phyloP scores from a whole-genome alignment of 177 flowering plant species.

The Vitis hybrid region DNA sequence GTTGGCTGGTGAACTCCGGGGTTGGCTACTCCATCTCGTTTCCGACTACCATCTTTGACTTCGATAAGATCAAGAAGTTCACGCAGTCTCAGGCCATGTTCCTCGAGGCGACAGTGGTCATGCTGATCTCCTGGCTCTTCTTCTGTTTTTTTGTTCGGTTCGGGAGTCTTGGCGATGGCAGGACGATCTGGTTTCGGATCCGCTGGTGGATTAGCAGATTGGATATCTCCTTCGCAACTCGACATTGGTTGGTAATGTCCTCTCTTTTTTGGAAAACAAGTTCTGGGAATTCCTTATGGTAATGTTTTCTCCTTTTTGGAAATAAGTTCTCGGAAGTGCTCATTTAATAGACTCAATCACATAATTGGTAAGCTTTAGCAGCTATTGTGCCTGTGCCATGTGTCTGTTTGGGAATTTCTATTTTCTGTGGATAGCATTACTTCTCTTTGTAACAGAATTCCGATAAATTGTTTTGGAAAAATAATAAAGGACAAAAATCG shows the following conservation, averaged over 20 bases:
- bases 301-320: background rate
- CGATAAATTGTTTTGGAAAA: too few relatives aligned
- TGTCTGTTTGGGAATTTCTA: too few relatives aligned
- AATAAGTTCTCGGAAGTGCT: too few relatives aligned
- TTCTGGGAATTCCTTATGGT: background rate
- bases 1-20: conserved; percentile 40
- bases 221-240: conserved; percentile 77
- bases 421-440: too few relatives aligned
- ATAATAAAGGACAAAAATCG: too few relatives aligned
- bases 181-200: conserved; percentile 54
- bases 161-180: conserved; percentile 57
- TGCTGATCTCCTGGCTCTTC: conserved; percentile 62
- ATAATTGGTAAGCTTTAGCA: too few relatives aligned
- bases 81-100: conserved; percentile 74
- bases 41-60: conserved; percentile 55
- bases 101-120: conserved; percentile 64
- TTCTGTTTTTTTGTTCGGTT: conserved; percentile 61
- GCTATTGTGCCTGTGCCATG: too few relatives aligned
- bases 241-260: conserved; percentile 63
- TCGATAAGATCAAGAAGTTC: conserved; percentile 69
- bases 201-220: conserved; percentile 90
- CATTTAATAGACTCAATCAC: too few relatives aligned
- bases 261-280: background rate
- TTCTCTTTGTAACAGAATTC: too few relatives aligned
- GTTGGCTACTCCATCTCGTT: conserved; percentile 47